Evolutionary conservation across 2,329 filamentous ascomycete species (phyloP), one percentile per base, ranked within the genome.

Genomic region (Phoma sp.): DNA sequence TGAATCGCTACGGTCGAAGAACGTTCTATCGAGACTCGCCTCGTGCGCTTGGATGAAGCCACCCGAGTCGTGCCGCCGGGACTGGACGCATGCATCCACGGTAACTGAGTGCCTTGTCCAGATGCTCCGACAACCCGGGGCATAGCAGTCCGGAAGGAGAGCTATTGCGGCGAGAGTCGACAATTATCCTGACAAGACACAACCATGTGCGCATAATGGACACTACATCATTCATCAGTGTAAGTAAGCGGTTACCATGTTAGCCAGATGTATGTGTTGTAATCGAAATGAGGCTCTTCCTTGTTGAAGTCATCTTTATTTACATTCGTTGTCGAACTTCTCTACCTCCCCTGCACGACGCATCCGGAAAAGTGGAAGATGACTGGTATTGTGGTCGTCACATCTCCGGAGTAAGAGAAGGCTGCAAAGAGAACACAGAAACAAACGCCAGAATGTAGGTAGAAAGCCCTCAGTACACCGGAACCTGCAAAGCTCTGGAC

Each of bases 1-100:
- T 45, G 36, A 55, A 44, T 55, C 39, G 40, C 33, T 36, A 10
- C 8, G 52, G 52, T 50, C 52, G 35, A 55, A 55, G 52, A 55
- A 55, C 41, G 22, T 55, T 55, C 52, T 24, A 55, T 44, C 13
- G 32, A 19, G 36, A 46, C 33, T 55, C 52, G 52, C 52, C 51
- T 35, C 41, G 31, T 24, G 46, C 40, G 52, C 41, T 50, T 46
- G 46, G 45, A 37, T 32, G 36, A 55, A 37, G 52, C 52, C 40
- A 46, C 13, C 46, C 45, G 52, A 46, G 29, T 45, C 40, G 24
- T 50, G 35, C 46, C 46, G 46, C 41, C 41, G 52, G 41, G 40
- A 37, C 36, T 46, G 52, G 45, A 55, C 36, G 41, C 19, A 41
- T 46, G 41, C 52, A 38, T 48, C 39, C 21, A 50, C 46, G 36